phyloP scores from a whole-genome alignment of 169 alveolate species.

The Plasmodium knowlesi region DNA sequence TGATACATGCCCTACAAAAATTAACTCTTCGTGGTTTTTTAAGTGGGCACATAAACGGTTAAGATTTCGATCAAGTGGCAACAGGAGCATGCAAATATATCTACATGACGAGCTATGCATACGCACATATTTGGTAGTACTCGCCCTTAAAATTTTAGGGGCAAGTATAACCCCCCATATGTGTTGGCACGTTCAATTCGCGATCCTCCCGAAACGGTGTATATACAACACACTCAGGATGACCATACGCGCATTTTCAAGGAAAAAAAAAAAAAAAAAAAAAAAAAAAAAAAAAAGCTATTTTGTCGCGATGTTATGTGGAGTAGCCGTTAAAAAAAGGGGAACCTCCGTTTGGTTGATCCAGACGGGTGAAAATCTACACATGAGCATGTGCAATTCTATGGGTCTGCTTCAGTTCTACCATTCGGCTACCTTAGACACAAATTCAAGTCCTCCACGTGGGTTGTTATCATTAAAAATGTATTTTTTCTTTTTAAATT shows the following conservation, averaged over 20 bases:
- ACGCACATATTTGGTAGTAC: neutral
- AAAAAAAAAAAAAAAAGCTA: neutral
- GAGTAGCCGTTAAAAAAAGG: neutral
- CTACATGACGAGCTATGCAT: constrained; percentile 1
- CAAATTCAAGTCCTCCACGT: neutral
- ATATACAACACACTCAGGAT: neutral
- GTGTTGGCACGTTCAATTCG: neutral
- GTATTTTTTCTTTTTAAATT: too few relatives aligned
- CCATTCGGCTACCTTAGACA: neutral
- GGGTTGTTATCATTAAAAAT: neutral
- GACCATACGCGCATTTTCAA: neutral
- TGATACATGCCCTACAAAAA: neutral
- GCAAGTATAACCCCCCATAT: neutral
- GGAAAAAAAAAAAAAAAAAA: neutral
- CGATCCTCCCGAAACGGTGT: neutral
- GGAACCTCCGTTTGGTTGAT: neutral
- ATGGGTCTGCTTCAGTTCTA: neutral
- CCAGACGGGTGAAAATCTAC: neutral
- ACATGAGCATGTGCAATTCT: neutral
- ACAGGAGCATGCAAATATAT: neutral
- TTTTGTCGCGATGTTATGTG: neutral
- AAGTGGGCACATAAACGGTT: neutral
- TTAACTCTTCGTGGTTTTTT: neutral
- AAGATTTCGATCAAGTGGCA: neutral
- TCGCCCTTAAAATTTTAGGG: neutral